A percentile compares a stretch with the other conserved stretches of the same genome.
These are phyloP conservation scores for Penicillium janthinellum DNA, from an alignment of 2,329 filamentous ascomycete genomes.

Conservation along the genomic window DNA sequence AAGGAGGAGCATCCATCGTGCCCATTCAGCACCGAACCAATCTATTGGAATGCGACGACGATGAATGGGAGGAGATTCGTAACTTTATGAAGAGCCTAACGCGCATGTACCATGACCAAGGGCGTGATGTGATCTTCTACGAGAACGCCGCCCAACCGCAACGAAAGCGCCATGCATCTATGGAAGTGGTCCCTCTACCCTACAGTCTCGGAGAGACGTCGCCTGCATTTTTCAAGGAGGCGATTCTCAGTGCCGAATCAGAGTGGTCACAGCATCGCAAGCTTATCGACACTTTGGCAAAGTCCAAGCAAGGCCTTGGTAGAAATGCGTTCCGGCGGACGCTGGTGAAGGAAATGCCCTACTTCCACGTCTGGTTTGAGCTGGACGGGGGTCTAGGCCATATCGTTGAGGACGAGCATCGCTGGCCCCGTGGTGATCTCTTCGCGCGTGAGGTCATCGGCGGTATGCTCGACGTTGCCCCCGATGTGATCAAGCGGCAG, in stretches of 20 bases:
- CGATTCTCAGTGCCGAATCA: slow-evolving; percentile 82
- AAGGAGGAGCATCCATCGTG: slow-evolving; percentile 83
- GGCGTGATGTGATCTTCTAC: slow-evolving; percentile 92
- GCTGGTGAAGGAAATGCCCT: slow-evolving; percentile 94
- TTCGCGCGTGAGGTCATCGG: slow-evolving; percentile 92
- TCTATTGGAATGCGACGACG: slow-evolving; percentile 95
- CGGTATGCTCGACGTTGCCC: slow-evolving; percentile 83
- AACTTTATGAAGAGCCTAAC: slow-evolving; percentile 99
- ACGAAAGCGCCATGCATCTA: slow-evolving; percentile 77
- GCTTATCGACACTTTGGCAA: slow-evolving; percentile 77
- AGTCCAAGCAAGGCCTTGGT: slow-evolving; percentile 66
- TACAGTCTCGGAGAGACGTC: slow-evolving; percentile 89
- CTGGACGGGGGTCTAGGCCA: slow-evolving; percentile 91
- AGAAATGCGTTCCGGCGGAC: slow-evolving; percentile 78
- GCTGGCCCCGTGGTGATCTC: slow-evolving; percentile 88
- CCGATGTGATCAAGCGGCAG: slow-evolving; percentile 85
- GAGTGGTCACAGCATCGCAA: slow-evolving; percentile 97
- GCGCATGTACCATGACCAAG: slow-evolving; percentile 90
- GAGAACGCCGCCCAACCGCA: slow-evolving; percentile 88
- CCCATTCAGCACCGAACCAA: slow-evolving; percentile 86
- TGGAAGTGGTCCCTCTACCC: slow-evolving; percentile 84
- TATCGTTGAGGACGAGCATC: slow-evolving; percentile 79
- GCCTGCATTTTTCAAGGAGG: slow-evolving; percentile 93
- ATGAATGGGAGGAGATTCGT: slow-evolving; percentile 98
- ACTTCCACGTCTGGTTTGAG: slow-evolving; percentile 96